Evolutionary conservation across 495 filamentous ascomycete species (phyloP).

Genomic region (Penicillium herquei): DNA sequence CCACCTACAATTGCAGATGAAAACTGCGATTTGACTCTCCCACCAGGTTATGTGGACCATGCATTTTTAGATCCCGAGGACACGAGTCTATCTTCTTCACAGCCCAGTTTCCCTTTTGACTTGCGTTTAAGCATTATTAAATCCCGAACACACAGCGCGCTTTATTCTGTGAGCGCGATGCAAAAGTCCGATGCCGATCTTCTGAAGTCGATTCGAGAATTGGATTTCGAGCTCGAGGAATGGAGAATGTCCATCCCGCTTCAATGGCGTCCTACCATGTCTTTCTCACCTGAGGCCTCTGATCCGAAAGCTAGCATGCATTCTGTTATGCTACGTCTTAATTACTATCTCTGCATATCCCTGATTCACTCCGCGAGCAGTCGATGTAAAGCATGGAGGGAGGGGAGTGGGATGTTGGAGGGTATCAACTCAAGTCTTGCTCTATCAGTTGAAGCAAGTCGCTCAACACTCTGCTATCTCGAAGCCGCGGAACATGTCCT

Average conservation of each 20-base stretch:
- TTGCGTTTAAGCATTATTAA: slow-evolving; percentile 51
- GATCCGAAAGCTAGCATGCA: slow-evolving; percentile 42
- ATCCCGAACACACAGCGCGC: slow-evolving; percentile 42
- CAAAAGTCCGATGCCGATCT: slow-evolving; percentile 54
- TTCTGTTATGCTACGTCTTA: slow-evolving; percentile 45
- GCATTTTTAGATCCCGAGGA: slow-evolving; percentile 30
- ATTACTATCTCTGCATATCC: slow-evolving; percentile 52
- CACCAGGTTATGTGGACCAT: slow-evolving; percentile 40
- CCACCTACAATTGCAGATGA: slow-evolving; percentile 52
- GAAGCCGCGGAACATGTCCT: slow-evolving; percentile 40
- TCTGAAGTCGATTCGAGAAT: slow-evolving; percentile 49
- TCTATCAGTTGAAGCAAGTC: slow-evolving; percentile 52
- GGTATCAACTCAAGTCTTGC: slow-evolving; percentile 50
- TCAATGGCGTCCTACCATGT: slow-evolving; percentile 43
- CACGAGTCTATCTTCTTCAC: slow-evolving; percentile 15
- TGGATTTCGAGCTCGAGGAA: slow-evolving; percentile 51
- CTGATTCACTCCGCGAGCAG: slow-evolving; percentile 53
- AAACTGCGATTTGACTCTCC: slow-evolving; percentile 53
- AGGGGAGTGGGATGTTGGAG: slow-evolving; percentile 37
- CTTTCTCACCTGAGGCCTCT: slow-evolving; percentile 34
- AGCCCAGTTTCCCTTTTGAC: slow-evolving; percentile 47
- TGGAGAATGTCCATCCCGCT: slow-evolving; percentile 49
- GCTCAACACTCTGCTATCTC: slow-evolving; percentile 48
- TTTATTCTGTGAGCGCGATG: slow-evolving; percentile 47
- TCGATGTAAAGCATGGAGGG: slow-evolving; percentile 40